Evolutionary conservation across 495 filamentous ascomycete genomes (phyloP), one percentile per base, ranked within the genome.

Genomic region (Aspergillus bridgeri): DNA sequence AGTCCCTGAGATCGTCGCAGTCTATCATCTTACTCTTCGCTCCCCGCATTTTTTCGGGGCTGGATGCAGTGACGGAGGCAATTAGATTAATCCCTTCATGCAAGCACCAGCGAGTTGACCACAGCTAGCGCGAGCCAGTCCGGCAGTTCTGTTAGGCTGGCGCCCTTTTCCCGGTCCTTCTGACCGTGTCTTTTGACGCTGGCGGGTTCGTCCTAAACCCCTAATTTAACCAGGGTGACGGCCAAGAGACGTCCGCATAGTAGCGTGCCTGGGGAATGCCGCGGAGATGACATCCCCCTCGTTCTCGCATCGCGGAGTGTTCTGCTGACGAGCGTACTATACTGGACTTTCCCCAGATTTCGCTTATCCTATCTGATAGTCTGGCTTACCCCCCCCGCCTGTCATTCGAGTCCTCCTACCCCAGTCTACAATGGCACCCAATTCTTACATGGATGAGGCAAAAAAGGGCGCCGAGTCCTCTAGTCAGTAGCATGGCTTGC

Each of bases 1-100:
- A 50, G 48, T 21, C 48, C 48, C 48, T 50, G 48, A 23, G 48
- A 50, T 50, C 48, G 48, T 50, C 48, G 48, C 21, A 9, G 23
- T n/a, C 21, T 8, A 21, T 13, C 17, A 25, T 25, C 17, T 25
- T 3, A 18, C 20, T 3, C 21, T 9, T 25, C 20, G 19, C 23
- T 50, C 48, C 48, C 48, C 48, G 48, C 48, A 50, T 50, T 29
- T 9, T n/a, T 17, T 49, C 20, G 47, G 47, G 47, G 21, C 24
- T 49, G 22, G 24, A 50, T 24, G 21, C n/a, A 9, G 7, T 47
- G 6, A 38, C n/a, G n/a, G n/a, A n/a, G n/a, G n/a, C n/a, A 38
- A 15, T 11, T 15, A 38, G 33, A 38, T 38, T 38, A 38, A 38
- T 38, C 6, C 33, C 33, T 38, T 38, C 9, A 38, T 38, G 33